Evolutionary conservation across 2,329 filamentous ascomycete genomes (phyloP), one percentile per base, ranked within the genome.

Genomic region (Fusarium sp.): DNA sequence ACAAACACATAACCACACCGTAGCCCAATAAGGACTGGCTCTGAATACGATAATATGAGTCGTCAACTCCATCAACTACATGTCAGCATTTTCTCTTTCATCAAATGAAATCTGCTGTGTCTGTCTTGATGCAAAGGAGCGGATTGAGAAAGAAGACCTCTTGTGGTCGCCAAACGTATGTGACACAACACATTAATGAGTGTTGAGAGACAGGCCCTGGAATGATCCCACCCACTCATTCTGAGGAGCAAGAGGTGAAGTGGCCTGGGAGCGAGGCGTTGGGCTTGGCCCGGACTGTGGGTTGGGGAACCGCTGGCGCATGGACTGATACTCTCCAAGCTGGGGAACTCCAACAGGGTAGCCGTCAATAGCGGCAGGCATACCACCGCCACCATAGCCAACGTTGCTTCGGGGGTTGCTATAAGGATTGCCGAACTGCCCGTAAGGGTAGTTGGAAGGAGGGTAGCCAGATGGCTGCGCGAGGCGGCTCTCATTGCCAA

Each of bases 181-280:
- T 58, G 52, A 36, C 29, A 33, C 46, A 36, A 56, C 46, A 21
- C 21, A 64, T 80, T 74, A 87, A 63, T 85, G 85, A 67, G 87
- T 86, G 74, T 91, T 91, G 66, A 94, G 84, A 4, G 91, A 94
- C 18, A 94, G 80, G 11, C 90, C 87, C 76, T 93, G 90, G 76
- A 93, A 92, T 8, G 84, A 79, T 52, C 81, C 80, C 25, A 84
- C 79, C 89, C 90, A 92, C 48, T 91, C 89, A 46, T 83, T 81
- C 72, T 84, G 83, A 29, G 77, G 76, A 49, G 77, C 75, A 58
- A 85, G 78, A 68, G 79, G 73, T 62, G 78, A 79, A 64, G 80
- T 64, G n/a, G 75, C 76, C 56, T 83, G 81, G 11, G 76, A 70
- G 50, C 79, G 77, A 23, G 77, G 74, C 11, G 70, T 58, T 11